Evolutionary conservation across 2,329 filamentous ascomycete genomes (phyloP), one percentile per base, ranked within the genome.

Genomic region (Zelopaecilomyces penicillatus): DNA sequence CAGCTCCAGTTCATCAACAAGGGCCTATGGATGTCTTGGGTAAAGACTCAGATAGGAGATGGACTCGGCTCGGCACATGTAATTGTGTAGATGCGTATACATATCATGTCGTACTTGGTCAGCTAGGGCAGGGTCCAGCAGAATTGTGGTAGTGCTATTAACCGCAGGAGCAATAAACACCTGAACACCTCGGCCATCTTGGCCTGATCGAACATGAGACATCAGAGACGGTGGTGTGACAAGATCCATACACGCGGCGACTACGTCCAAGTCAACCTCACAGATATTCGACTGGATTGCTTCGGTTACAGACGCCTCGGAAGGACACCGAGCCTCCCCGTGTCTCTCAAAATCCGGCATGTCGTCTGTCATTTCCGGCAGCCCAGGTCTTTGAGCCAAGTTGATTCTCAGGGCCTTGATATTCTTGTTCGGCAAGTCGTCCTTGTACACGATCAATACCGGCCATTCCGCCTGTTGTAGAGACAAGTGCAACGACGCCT

Each of bases 361-460:
- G 5, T 64, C 58, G 29, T 77, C 71, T 0, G 66, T 68, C 7
- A 76, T 49, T 2, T 66, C 59, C 0, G 66, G 61, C 11, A 79
- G 52, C 3, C 58, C 55, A 4, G 78, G 58, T 3, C 75, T 64
- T 43, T 77, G 65, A 0, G 65, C 69, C 4, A 80, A 59, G 49
- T 66, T 70, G 53, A 78, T 75, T 2, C 76, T 68, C 27, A 78
- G 59, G n/a, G 78, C 62, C 51, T 80, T 80, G 62, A 76, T 76
- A 57, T 78, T 78, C 31, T 65, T 71, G 46, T 72, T 77, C 1
- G 76, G 73, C 1, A 76, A 58, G 35, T 69, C 69, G 30, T 76
- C 65, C 75, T 79, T 78, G 55, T 76, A 78, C 0, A 71, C 66
- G 12, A 78, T 58, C 30, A 76, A 47, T 0, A 65, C 61, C 0